Base-by-base conservation (phyloP, 2,329 filamentous ascomycete species). In the Trichophyton schoenleinii region DNA sequence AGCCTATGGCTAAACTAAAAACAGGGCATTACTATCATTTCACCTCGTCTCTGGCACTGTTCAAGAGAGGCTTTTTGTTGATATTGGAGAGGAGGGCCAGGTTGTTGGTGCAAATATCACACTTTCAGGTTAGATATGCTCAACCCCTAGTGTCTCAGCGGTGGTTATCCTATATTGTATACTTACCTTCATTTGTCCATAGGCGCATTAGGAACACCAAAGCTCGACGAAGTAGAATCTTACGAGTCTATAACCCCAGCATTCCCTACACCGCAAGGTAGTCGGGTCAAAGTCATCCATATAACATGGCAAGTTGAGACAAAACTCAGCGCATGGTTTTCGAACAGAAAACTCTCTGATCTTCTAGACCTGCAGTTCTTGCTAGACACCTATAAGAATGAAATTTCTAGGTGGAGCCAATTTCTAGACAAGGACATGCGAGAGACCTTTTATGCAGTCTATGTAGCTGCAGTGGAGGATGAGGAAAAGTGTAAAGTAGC, bases 251-350 rank as follows among this genome's bases (percentile, higher is more conserved):
- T 60, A 22, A 52, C 20, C 57, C 49, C 61, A 18, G 25, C 58
- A 36, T 58, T 63, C 18, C n/a, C 57, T 18, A 60, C 61, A 34
- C 61, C 61, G n/a, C 58, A 60, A 57, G 61, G 58, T 4, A 44
- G 48, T 8, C 49, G 15, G 34, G 61, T 63, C 11, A 60, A 57
- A 7, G 61, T 63, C 41, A 63, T 60, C 22, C 49, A 57, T 34
- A 44, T 60, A 28, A 61, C 58, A 20, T 60, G 25, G 48, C 61
- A 63, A 49, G 13, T 63, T 36, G 58, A 57, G 36, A 49, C 18
- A 48, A 63, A 63, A 42, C 61, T 63, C 38, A 49, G 1, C 22
- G 52, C 61, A 18, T 60, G 61, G 58, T 58, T 60, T 36, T 7
- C 11, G 7, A 63, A 58, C 36, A 46, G 58, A 25, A 60, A 63